These are phyloP conservation scores for Spongispora temasekensis DNA, from an alignment of 1,284 basidiomycete genomes.

Conservation along the genomic window DNA sequence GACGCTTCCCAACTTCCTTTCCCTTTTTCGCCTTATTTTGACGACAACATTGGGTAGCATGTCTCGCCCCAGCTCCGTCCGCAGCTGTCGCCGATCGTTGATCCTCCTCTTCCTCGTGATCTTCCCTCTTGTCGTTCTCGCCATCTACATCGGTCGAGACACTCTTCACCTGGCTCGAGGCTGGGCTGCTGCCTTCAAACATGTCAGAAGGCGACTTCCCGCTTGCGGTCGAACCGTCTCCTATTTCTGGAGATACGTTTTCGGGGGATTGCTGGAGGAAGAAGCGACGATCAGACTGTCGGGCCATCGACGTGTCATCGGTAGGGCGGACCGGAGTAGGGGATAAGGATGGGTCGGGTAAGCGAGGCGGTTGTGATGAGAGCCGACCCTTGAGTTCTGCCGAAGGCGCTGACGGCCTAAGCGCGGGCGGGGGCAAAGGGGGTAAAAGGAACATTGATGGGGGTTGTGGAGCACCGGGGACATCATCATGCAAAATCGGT, in stretches of 20 bases:
- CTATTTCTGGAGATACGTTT: slow-evolving; percentile 36
- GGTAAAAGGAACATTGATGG: slow-evolving; percentile 35
- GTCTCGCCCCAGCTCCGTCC: slow-evolving; percentile 8
- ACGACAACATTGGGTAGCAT: slow-evolving; percentile 9
- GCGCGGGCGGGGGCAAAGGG: slow-evolving; percentile 26
- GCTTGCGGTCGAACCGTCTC: slow-evolving; percentile 30
- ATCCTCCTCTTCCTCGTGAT: slow-evolving; percentile 24
- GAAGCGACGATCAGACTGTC: slow-evolving; percentile 41
- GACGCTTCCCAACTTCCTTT: slow-evolving; percentile 32
- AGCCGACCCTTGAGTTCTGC: background rate
- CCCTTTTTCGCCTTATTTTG: slow-evolving; percentile 35
- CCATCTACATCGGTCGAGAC: slow-evolving; percentile 23
- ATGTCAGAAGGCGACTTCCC: slow-evolving; percentile 35
- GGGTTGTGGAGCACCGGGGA: slow-evolving; percentile 20
- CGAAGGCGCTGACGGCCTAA: slow-evolving; percentile 10
- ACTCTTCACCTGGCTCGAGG: slow-evolving; percentile 42
- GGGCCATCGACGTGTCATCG: slow-evolving; percentile 25
- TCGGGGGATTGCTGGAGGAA: slow-evolving; percentile 49
- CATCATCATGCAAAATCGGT: slow-evolving; percentile 35
- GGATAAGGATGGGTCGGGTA: slow-evolving; percentile 6
- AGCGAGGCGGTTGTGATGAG: slow-evolving; percentile 1
- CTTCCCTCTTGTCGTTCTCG: slow-evolving; percentile 18
- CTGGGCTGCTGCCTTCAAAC: slow-evolving; percentile 38
- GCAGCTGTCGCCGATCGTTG: slow-evolving; percentile 23
- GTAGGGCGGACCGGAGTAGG: slow-evolving; percentile 11